Conservation (phyloP, 345 rosid genomes). For the Erodium maritimum region DNA sequence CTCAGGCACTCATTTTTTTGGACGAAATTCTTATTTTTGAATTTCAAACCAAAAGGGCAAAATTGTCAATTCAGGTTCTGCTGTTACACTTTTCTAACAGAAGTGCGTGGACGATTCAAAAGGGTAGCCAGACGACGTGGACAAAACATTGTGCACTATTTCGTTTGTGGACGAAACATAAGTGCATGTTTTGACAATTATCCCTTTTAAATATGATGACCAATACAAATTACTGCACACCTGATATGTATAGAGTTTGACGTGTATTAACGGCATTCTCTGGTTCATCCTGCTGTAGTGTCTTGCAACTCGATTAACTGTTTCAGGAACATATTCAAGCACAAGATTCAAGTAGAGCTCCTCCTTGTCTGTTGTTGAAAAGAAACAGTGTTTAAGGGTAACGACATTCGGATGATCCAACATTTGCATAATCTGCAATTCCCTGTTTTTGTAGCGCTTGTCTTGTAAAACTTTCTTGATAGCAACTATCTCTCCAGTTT, state of each 20-base stretch:
- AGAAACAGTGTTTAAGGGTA: constrained; percentile 78
- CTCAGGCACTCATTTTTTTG: too few relatives aligned
- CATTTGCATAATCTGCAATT: constrained; percentile 86
- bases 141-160: too few relatives aligned
- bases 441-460: constrained; percentile 94
- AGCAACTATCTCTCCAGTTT: constrained; percentile 90
- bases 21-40: too few relatives aligned
- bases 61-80: too few relatives aligned
- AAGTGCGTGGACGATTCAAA: too few relatives aligned
- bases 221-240: constrained; percentile 19
- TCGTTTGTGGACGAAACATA: too few relatives aligned
- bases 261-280: constrained; percentile 85
- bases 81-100: too few relatives aligned
- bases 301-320: constrained; percentile 67
- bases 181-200: too few relatives aligned
- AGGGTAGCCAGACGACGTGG: too few relatives aligned
- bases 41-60: too few relatives aligned
- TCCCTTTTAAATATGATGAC: not conserved
- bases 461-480: constrained; percentile 98
- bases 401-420: constrained; percentile 88
- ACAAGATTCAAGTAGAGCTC: constrained; percentile 94
- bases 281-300: constrained; percentile 70
- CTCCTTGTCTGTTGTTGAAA: constrained; percentile 86
- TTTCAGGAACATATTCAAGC: constrained; percentile 91
- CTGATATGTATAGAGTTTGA: constrained; percentile 92